A percentile compares a stretch with the other conserved stretches of the same genome.
Evolutionary conservation across 2,329 filamentous ascomycete genomes (phyloP).

Genomic region (Microdochium nivale): DNA sequence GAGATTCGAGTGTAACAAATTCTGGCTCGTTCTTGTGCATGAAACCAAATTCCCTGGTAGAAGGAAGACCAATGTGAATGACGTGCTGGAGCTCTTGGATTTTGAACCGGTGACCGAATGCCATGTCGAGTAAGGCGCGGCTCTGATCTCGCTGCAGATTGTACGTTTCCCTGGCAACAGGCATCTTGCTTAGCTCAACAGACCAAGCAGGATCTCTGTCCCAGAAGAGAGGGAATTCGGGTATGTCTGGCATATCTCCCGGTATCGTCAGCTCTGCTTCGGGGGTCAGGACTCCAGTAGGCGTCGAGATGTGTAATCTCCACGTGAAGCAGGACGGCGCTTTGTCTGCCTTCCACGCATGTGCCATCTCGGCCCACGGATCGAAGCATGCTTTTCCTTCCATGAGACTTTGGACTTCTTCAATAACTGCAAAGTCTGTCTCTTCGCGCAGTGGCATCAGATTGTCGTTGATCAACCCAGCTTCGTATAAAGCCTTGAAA

Average conservation of each 20-base stretch:
- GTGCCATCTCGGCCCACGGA: slow-evolving; percentile 37
- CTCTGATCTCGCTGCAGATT: slow-evolving; percentile 31
- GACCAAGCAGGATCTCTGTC: slow-evolving; percentile 25
- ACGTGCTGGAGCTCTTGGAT: slow-evolving; percentile 30
- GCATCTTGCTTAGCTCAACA: slow-evolving; percentile 19
- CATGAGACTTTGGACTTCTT: slow-evolving; percentile 24
- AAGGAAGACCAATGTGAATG: slow-evolving; percentile 26
- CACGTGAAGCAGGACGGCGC: neutral
- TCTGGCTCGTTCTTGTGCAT: neutral
- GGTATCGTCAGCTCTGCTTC: slow-evolving; percentile 37
- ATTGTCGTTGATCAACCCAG: slow-evolving; percentile 68
- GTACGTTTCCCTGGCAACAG: slow-evolving; percentile 9
- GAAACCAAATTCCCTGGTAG: neutral
- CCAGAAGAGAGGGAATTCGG: slow-evolving; percentile 29
- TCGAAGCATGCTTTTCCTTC: slow-evolving; percentile 28
- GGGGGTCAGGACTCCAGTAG: slow-evolving; percentile 13
- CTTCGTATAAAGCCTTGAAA: slow-evolving; percentile 60
- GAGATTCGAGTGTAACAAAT: slow-evolving; percentile 9
- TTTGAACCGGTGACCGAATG: slow-evolving; percentile 38
- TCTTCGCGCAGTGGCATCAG: slow-evolving; percentile 53
- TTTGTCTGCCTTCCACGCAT: slow-evolving; percentile 25
- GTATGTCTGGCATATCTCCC: slow-evolving; percentile 25
- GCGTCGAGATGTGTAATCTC: slow-evolving; percentile 25
- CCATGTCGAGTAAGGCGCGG: slow-evolving; percentile 31
- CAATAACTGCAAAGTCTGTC: slow-evolving; percentile 28